Conservation (phyloP, 495 filamentous ascomycete genomes). For the Penicillium paradoxum region DNA sequence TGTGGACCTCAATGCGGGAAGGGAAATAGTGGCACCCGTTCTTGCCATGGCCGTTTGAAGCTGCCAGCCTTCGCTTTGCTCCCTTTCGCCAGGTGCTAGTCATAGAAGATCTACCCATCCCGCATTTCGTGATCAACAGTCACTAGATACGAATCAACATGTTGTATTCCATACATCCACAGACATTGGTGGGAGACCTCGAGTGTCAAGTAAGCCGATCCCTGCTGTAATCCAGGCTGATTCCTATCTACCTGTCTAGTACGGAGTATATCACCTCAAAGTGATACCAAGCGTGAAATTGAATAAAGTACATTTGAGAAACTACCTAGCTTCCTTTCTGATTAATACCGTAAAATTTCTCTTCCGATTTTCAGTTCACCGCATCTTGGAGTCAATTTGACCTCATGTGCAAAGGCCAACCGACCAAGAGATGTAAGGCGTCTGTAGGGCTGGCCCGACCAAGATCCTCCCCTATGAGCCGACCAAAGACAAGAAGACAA, state of each 20-base stretch:
- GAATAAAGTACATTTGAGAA: background rate
- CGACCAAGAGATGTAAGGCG: background rate
- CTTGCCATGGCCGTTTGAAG: background rate
- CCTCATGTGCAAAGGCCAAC: background rate
- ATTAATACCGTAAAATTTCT: background rate
- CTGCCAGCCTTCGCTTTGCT: background rate
- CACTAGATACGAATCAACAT: too few relatives aligned
- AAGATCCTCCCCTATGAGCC: background rate
- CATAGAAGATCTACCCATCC: too few relatives aligned
- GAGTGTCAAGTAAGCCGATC: too few relatives aligned
- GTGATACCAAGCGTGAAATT: background rate
- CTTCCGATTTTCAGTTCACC: background rate
- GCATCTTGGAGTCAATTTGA: background rate
- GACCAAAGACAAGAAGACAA: background rate
- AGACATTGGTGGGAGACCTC: too few relatives aligned
- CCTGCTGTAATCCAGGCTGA: too few relatives aligned
- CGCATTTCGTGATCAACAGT: too few relatives aligned
- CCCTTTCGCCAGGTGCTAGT: too few relatives aligned
- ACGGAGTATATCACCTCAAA: too few relatives aligned
- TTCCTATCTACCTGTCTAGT: too few relatives aligned
- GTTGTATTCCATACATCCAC: too few relatives aligned
- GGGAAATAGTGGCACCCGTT: slow-evolving; percentile 27
- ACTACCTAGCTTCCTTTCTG: background rate
- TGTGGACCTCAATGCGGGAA: slow-evolving; percentile 42
- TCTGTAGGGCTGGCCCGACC: background rate